Percentiles rank a stretch among this genome's conserved stretches.
phyloP scores from a whole-genome alignment of 169 alveolate species.

The Plasmodium vivax region DNA sequence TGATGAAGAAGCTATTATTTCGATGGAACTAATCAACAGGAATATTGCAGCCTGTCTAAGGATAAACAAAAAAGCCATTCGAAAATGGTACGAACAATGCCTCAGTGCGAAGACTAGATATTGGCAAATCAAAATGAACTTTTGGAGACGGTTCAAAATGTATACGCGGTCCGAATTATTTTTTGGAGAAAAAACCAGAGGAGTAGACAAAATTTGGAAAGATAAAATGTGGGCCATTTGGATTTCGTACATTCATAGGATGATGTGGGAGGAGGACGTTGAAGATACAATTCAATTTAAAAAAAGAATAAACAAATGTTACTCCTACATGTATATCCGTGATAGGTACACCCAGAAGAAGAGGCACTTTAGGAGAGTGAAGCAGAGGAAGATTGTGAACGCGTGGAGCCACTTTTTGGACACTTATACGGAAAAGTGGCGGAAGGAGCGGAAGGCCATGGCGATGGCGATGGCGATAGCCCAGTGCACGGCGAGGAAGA shows the following conservation, averaged over 20 bases:
- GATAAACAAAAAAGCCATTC: not conserved
- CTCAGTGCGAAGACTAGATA: not conserved
- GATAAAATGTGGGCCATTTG: slow-evolving; percentile 17
- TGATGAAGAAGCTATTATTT: not conserved
- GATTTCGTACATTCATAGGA: not conserved
- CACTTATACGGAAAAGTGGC: not conserved
- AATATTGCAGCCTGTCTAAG: not conserved
- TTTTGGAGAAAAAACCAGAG: slow-evolving; percentile 15
- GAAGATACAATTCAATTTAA: slow-evolving; percentile 2
- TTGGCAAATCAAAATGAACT: not conserved
- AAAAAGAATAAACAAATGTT: not conserved
- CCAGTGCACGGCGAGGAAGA: not conserved
- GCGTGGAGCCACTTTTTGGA: slow-evolving; percentile 3
- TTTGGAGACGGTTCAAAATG: slow-evolving; percentile 1
- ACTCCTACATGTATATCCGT: not conserved
- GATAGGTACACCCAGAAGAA: not conserved
- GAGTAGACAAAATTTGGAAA: slow-evolving; percentile 4
- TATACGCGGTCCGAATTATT: not conserved
- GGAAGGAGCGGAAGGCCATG: not conserved
- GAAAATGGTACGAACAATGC: slow-evolving; percentile 7
- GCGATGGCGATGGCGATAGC: not conserved
- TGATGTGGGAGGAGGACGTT: slow-evolving; percentile 28
- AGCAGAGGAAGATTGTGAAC: not conserved
- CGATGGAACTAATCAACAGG: not conserved
- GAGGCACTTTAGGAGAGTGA: not conserved